Base-by-base conservation (phyloP, 108 stramenopile genomes). In the Aurantiochytrium sp. region DNA sequence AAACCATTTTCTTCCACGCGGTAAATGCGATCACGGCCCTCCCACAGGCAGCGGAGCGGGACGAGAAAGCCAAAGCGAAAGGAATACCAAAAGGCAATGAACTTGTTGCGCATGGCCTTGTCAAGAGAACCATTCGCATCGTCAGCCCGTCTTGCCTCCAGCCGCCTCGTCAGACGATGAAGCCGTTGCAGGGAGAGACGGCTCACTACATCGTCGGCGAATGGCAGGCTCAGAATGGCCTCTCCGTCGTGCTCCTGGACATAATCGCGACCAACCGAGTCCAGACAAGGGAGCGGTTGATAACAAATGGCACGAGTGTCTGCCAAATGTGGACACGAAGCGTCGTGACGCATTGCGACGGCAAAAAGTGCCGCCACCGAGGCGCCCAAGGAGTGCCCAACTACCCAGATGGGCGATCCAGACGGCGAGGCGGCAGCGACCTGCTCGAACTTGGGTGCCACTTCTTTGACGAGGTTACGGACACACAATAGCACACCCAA, bases 331-430 rank as follows among this genome's bases (percentile, higher is more conserved):
- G 64, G 64, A 4, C 8, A 83, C 49, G 45, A 43, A 6, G 76
- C 6, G 23, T 53, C 51, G 76, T 83, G n/a, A 12, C 76, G 76
- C 51, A 83, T 2, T 16, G 51, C 51, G 10, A 83, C 49, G 25
- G 23, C n/a, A 53, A 83, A 47, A 12, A 83, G 76, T 53, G 76
- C 76, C 45, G 76, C 76, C 12, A 83, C 76, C n/a, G 76, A 83
- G 6, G 49, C 76, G 14, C 76, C 76, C 14, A 83, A 45, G 12
- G 76, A 83, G 28, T 83, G 76, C 43, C 76, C 76, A 6, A 83
- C 76, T 1, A 83, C 51, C 49, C 51, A 53, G 51, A 83, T 4
- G n/a, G 45, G 76, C 6, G 76, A 3, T 23, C 14, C 6, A 53
- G n/a, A n/a, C 12, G 45, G 49, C 45, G n/a, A 43, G 51, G 6